Conservation (phyloP, 306 rosid genomes). For the Fragaria iinumae region DNA sequence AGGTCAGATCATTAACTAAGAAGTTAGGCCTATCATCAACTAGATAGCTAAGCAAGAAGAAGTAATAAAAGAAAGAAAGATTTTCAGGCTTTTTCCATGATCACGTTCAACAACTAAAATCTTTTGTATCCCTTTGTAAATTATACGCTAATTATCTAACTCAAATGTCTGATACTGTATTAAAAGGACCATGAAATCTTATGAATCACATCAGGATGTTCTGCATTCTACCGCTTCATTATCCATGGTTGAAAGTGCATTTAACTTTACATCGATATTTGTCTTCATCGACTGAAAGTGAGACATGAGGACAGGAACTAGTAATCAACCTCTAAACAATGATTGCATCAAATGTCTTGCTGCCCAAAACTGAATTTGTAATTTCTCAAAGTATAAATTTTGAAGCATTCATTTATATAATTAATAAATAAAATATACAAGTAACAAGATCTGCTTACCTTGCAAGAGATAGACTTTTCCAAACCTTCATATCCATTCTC, state of each 20-base stretch:
- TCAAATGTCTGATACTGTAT: not conserved
- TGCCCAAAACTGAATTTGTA: not conserved
- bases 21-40: not conserved
- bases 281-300: not conserved
- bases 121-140: not conserved
- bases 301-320: not conserved
- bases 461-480: conserved; percentile 41
- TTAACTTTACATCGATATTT: conserved; percentile 17
- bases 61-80: not conserved
- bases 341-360: not conserved
- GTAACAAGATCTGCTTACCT: conserved; percentile 30
- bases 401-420: not conserved
- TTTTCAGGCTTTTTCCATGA: not conserved
- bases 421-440: not conserved
- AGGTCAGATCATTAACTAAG: not conserved
- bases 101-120: not conserved
- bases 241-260: conserved; percentile 16
- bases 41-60: not conserved
- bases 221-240: conserved; percentile 32
- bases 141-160: not conserved
- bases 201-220: conserved; percentile 7
- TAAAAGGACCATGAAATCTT: not conserved
- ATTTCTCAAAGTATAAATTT: not conserved
- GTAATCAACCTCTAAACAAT: not conserved
- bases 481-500: conserved; percentile 52